Percentiles rank a stretch among this genome's conserved stretches.
Evolutionary conservation across 75 land plant species (phyloP).

Genomic region (Pseudotsuga menziesii): DNA sequence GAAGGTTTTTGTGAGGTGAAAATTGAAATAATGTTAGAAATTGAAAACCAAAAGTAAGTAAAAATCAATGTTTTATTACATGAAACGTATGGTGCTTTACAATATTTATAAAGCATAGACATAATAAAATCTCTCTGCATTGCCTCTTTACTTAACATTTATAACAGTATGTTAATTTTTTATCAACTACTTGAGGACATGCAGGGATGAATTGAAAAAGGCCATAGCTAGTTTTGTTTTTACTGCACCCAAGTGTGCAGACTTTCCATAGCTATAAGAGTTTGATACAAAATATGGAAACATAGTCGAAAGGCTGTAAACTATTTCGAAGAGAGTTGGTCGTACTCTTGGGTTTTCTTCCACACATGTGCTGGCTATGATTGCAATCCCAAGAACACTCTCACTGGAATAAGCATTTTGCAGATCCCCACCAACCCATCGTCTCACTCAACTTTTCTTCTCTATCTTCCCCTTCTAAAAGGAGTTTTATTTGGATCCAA

Average conservation of each 20-base stretch:
- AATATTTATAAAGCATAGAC: background rate
- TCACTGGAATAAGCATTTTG: slow-evolving; percentile 37
- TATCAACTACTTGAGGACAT: slow-evolving; percentile 23
- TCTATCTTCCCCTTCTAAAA: slow-evolving; percentile 18
- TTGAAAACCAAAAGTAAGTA: slow-evolving; percentile 38
- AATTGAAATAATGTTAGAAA: slow-evolving; percentile 31
- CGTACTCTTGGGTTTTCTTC: slow-evolving; percentile 39
- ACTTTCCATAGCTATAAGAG: slow-evolving; percentile 70
- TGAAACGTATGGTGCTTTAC: background rate
- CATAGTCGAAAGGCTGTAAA: slow-evolving; percentile 18
- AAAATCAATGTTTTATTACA: background rate
- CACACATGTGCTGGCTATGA: slow-evolving; percentile 56
- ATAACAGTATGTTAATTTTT: background rate
- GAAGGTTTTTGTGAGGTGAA: slow-evolving; percentile 45
- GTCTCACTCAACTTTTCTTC: slow-evolving; percentile 37
- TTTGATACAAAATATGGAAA: slow-evolving; percentile 48
- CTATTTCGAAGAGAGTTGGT: slow-evolving; percentile 49
- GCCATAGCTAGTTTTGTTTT: slow-evolving; percentile 50
- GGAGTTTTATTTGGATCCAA: slow-evolving; percentile 21
- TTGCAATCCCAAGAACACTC: slow-evolving; percentile 43
- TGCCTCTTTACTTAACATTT: background rate
- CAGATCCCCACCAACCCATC: slow-evolving; percentile 53
- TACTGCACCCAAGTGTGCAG: slow-evolving; percentile 60
- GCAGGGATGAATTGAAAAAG: slow-evolving; percentile 64
- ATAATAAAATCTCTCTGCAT: background rate